These are phyloP conservation scores for Phaeosphaeria sp. DNA, from an alignment of 2,329 filamentous ascomycete species.

Conservation along the genomic window DNA sequence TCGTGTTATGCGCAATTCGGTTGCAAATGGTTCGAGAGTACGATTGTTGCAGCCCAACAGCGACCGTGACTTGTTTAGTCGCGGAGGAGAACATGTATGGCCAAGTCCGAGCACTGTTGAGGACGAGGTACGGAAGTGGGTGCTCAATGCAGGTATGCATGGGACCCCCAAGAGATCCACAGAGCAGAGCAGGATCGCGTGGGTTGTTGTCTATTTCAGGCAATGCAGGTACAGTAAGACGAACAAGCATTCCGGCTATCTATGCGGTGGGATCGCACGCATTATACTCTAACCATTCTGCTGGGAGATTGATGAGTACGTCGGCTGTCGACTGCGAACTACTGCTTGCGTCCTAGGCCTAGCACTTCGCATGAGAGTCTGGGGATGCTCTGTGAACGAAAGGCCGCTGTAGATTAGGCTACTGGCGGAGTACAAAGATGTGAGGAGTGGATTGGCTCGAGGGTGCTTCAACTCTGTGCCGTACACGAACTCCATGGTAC, in stretches of 20 bases:
- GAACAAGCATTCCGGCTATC: background rate
- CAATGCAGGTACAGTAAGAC: slow-evolving; percentile 1
- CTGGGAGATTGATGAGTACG: slow-evolving; percentile 1
- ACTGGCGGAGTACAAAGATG: background rate
- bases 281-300: slow-evolving; percentile 4
- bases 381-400: background rate
- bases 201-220: background rate
- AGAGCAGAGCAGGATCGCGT: background rate
- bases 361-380: background rate
- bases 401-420: background rate
- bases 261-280: slow-evolving; percentile 1
- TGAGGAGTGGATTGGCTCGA: background rate
- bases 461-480: background rate
- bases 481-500: background rate
- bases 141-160: background rate
- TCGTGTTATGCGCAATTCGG: background rate
- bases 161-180: background rate
- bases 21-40: background rate
- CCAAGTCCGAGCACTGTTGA: background rate
- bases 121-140: background rate
- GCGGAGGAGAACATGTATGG: background rate
- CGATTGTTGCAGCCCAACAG: background rate
- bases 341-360: background rate
- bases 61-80: background rate
- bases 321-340: background rate